phyloP scores from a whole-genome alignment of 768 basidiomycete species.

The Suillus americanus region DNA sequence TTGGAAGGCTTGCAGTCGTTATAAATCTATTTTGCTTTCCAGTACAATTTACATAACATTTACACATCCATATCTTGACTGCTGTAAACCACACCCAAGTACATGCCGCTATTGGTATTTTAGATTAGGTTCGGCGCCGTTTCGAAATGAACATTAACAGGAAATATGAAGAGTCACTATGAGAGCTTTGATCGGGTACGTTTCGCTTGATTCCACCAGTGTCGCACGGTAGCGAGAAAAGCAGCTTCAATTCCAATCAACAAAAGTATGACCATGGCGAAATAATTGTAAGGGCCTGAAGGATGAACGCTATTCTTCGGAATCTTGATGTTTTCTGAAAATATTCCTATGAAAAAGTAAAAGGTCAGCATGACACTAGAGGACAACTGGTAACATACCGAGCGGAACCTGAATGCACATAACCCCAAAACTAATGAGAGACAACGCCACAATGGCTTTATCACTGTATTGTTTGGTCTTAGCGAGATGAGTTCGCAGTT shows the following conservation, averaged over 20 bases:
- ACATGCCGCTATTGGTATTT: not conserved
- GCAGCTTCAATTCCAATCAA: slow-evolving; percentile 43
- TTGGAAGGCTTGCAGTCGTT: not conserved
- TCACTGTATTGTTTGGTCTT: slow-evolving; percentile 63
- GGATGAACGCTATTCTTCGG: slow-evolving; percentile 49
- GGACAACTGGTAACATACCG: slow-evolving; percentile 39
- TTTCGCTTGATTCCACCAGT: slow-evolving; percentile 65
- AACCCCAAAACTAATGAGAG: slow-evolving; percentile 64
- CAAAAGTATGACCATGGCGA: slow-evolving; percentile 52
- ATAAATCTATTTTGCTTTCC: not conserved
- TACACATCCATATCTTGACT: not conserved
- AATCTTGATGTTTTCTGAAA: slow-evolving; percentile 65
- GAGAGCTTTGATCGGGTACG: slow-evolving; percentile 27
- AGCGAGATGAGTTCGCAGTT: slow-evolving; percentile 64
- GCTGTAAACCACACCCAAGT: not conserved
- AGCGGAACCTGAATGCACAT: slow-evolving; percentile 61
- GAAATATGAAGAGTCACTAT: not conserved
- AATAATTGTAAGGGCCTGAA: slow-evolving; percentile 46
- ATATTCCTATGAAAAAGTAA: slow-evolving; percentile 44
- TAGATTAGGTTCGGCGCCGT: not conserved
- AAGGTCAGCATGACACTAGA: slow-evolving; percentile 1
- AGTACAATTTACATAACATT: not conserved
- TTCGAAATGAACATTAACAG: not conserved
- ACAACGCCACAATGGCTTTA: slow-evolving; percentile 63
- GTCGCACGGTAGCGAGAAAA: slow-evolving; percentile 49